Evolutionary conservation across 805 yeast species (phyloP).

Genomic region (Sugiyamaella floridensis): DNA sequence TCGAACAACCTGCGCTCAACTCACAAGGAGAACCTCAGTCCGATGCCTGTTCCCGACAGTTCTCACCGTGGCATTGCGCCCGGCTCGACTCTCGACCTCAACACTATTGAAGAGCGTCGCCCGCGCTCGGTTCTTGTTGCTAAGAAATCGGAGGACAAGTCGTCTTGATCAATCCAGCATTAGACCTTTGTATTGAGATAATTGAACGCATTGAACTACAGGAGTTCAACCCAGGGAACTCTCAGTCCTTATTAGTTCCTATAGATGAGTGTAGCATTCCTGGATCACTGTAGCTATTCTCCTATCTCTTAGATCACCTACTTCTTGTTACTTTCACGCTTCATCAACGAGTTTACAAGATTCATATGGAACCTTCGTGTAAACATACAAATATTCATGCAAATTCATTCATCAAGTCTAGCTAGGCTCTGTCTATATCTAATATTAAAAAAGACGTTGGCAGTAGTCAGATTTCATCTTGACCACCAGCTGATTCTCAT

Average conservation of each 20-base stretch:
- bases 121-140: constrained; percentile 16
- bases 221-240: no score
- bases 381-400: no score
- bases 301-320: no score
- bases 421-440: neutral
- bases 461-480: neutral
- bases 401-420: no score
- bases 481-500: neutral
- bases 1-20: constrained; percentile 14
- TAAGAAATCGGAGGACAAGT: neutral
- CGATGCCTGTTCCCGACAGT: constrained; percentile 28
- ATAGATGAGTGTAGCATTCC: no score
- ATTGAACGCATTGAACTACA: no score
- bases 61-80: constrained; percentile 23
- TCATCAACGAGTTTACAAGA: no score
- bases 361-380: no score
- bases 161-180: neutral
- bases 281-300: no score
- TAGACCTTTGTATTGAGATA: neutral
- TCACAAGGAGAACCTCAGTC: constrained; percentile 16
- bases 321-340: no score
- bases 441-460: neutral
- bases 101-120: constrained; percentile 25
- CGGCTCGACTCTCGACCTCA: constrained; percentile 20
- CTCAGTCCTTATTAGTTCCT: no score